These are phyloP conservation scores for Monilinia laxa DNA, from an alignment of 2,329 filamentous ascomycete species.

Conservation along the genomic window DNA sequence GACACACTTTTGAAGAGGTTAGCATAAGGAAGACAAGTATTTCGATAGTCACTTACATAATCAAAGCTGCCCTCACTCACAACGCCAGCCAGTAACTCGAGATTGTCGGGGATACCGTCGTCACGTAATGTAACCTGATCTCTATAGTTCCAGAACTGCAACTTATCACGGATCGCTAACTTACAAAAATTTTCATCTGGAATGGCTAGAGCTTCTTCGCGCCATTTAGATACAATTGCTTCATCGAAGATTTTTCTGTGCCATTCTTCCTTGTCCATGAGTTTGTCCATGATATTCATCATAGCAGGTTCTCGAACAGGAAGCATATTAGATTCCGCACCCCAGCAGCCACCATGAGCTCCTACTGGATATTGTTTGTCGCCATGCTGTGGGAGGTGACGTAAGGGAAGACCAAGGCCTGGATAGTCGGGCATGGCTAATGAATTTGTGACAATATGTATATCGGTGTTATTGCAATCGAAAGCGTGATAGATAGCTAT, in stretches of 20 bases:
- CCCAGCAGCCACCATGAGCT: neutral
- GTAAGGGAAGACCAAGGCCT: slow-evolving; percentile 1
- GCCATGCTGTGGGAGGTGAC: neutral
- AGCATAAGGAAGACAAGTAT: slow-evolving; percentile 15
- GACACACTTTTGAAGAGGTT: slow-evolving; percentile 39
- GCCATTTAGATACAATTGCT: slow-evolving; percentile 35
- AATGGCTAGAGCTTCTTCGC: slow-evolving; percentile 29
- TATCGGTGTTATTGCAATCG: neutral
- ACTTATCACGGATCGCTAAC: slow-evolving; percentile 2
- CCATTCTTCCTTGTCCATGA: slow-evolving; percentile 37
- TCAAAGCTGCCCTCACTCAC: slow-evolving; percentile 8
- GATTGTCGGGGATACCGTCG: neutral
- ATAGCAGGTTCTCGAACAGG: slow-evolving; percentile 35
- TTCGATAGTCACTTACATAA: neutral
- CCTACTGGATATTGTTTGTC: neutral
- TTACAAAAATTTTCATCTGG: slow-evolving; percentile 29
- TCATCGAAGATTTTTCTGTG: slow-evolving; percentile 36
- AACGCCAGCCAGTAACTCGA: neutral
- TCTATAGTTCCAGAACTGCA: neutral
- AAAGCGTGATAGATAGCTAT: no score
- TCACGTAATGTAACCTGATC: neutral
- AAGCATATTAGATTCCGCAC: neutral
- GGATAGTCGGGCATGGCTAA: slow-evolving; percentile 1
- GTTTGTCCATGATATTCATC: slow-evolving; percentile 34
- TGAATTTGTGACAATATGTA: neutral